Evolutionary conservation across 768 basidiomycete species (phyloP).

Genomic region (Lactarius sanguifluus): DNA sequence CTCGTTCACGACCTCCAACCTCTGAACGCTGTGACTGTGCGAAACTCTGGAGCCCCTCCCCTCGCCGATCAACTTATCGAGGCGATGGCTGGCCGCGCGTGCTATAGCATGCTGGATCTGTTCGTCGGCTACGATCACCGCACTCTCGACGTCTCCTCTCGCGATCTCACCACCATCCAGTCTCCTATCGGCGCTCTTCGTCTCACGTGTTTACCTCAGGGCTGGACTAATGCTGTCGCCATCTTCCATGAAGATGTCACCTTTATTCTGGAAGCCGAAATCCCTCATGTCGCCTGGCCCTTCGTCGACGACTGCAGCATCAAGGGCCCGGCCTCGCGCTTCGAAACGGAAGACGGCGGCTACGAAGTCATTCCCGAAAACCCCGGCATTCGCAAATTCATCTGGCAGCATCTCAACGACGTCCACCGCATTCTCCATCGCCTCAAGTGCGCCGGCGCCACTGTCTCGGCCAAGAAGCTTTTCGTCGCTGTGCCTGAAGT

Average conservation of each 20-base stretch:
- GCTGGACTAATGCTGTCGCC: not conserved
- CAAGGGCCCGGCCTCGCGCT: no score
- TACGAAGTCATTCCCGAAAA: not conserved
- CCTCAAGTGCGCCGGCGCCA: not conserved
- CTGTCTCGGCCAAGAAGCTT: not conserved
- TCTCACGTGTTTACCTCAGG: not conserved
- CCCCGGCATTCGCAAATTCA: not conserved
- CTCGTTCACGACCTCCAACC: constrained; percentile 33
- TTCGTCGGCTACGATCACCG: constrained; percentile 4
- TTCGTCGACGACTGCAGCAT: no score
- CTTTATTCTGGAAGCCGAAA: constrained; percentile 2
- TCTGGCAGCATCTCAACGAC: not conserved
- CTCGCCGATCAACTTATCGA: constrained; percentile 28
- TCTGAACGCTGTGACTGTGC: constrained; percentile 31
- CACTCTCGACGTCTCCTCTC: not conserved
- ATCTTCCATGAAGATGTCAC: constrained; percentile 3
- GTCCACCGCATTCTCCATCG: constrained; percentile 1
- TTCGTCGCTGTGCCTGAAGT: constrained; percentile 31
- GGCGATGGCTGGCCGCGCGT: constrained; percentile 32
- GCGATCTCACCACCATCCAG: constrained; percentile 1
- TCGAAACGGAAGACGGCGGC: not conserved
- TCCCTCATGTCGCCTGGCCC: not conserved
- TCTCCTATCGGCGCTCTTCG: not conserved
- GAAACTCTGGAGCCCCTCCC: constrained; percentile 24
- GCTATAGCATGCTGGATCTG: constrained; percentile 6